Conservation (phyloP, 2,329 filamentous ascomycete genomes). For the Westerdykella aurantiaca region DNA sequence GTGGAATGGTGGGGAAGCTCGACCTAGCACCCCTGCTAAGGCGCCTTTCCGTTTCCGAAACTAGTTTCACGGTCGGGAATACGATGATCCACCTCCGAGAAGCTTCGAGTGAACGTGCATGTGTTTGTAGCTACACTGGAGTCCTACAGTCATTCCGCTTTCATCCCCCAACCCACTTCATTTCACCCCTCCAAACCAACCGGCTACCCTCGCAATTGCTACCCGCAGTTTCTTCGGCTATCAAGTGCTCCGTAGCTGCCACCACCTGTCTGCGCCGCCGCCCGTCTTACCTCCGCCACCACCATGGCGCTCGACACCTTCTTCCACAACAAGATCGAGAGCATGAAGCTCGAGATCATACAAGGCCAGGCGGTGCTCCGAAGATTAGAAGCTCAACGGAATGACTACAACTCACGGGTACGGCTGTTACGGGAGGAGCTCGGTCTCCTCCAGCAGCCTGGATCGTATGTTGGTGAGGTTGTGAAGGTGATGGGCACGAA, state of each 20-base stretch:
- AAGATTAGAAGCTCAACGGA: slow-evolving; percentile 92
- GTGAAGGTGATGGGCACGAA: slow-evolving; percentile 99
- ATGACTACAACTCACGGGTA: slow-evolving; percentile 98
- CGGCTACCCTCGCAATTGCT: no score
- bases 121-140: no score
- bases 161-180: no score
- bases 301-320: slow-evolving; percentile 98
- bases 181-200: no score
- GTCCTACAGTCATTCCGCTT: no score
- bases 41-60: background rate
- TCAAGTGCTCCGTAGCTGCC: background rate
- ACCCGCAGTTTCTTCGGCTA: background rate
- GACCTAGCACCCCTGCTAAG: background rate
- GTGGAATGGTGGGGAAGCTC: background rate
- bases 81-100: background rate
- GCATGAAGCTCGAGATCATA: slow-evolving; percentile 99
- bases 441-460: slow-evolving; percentile 90
- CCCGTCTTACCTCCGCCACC: slow-evolving; percentile 34
- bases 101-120: background rate
- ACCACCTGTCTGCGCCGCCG: background rate
- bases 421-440: slow-evolving; percentile 92
- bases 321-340: slow-evolving; percentile 99
- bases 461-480: slow-evolving; percentile 98
- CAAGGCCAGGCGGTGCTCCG: slow-evolving; percentile 94
- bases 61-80: background rate